Conservation (phyloP, 305 asterid genomes). For the Solanum hybrid region DNA sequence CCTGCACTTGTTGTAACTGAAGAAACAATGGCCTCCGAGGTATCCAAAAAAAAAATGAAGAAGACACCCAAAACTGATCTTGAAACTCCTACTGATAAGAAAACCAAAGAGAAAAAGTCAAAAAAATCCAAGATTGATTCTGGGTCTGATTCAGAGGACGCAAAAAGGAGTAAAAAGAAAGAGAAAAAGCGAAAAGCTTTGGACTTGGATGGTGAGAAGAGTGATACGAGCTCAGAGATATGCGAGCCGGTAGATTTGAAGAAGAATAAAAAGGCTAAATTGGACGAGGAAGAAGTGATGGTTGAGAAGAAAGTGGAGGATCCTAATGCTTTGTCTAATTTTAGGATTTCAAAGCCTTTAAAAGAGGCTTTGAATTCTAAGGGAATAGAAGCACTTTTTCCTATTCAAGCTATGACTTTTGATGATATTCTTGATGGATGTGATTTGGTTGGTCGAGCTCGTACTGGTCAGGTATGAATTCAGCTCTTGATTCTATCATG, state of each 20-base stretch:
- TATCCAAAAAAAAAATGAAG: constrained; percentile 38
- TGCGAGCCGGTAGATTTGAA: constrained; percentile 48
- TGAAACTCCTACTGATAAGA: neutral
- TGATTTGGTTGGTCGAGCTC: constrained; percentile 91
- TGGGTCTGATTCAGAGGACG: constrained; percentile 42
- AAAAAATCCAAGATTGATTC: constrained; percentile 43
- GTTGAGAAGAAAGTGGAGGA: constrained; percentile 28
- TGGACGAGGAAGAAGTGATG: constrained; percentile 12
- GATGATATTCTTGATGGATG: constrained; percentile 56
- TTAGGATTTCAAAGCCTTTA: constrained; percentile 60
- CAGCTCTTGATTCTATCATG: neutral
- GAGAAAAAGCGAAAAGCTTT: constrained; percentile 53
- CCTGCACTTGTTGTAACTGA: constrained; percentile 46
- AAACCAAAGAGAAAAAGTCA: constrained; percentile 27
- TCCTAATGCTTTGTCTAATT: constrained; percentile 52
- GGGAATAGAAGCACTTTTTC: constrained; percentile 66
- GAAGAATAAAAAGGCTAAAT: constrained; percentile 52
- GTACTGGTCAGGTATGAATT: constrained; percentile 78
- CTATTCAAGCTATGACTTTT: constrained; percentile 90
- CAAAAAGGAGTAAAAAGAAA: constrained; percentile 33
- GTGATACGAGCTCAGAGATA: constrained; percentile 69
- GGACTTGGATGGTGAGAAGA: constrained; percentile 26
- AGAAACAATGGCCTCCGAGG: constrained; percentile 21
- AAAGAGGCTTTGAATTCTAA: constrained; percentile 47
- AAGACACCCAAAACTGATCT: constrained; percentile 8